Conservation (phyloP, 1,284 basidiomycete genomes). For the Paramarasmius palmivorus region DNA sequence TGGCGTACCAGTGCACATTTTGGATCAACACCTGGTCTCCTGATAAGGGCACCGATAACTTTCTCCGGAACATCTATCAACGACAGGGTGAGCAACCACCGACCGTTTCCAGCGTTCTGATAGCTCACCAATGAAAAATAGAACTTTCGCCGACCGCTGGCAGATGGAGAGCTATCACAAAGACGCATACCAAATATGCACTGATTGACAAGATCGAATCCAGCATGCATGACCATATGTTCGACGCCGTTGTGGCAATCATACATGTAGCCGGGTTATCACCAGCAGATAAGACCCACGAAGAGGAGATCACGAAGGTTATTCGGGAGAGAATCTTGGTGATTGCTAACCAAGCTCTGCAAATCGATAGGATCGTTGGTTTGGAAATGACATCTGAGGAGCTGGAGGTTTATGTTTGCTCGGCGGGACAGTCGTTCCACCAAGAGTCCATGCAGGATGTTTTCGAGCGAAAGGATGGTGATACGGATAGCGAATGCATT, state of each 20-base stretch:
- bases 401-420: not conserved
- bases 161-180: constrained; percentile 10
- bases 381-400: constrained; percentile 2
- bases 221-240: not conserved
- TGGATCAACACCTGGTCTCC: not conserved
- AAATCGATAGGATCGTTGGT: constrained; percentile 7
- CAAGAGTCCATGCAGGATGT: not conserved
- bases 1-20: not conserved
- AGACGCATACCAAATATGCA: constrained; percentile 6
- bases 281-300: not conserved
- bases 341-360: not conserved
- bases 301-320: not conserved
- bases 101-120: not conserved
- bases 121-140: not conserved
- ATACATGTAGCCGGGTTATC: constrained; percentile 2
- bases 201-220: not conserved
- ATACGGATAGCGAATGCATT: not conserved
- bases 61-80: not conserved
- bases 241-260: not conserved
- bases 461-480: not conserved
- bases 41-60: not conserved
- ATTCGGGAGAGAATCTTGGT: not conserved
- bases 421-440: not conserved
- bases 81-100: not conserved
- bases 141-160: not conserved